These are phyloP conservation scores for Colletotrichum camelliae DNA, from an alignment of 2,329 filamentous ascomycete genomes.

Conservation along the genomic window DNA sequence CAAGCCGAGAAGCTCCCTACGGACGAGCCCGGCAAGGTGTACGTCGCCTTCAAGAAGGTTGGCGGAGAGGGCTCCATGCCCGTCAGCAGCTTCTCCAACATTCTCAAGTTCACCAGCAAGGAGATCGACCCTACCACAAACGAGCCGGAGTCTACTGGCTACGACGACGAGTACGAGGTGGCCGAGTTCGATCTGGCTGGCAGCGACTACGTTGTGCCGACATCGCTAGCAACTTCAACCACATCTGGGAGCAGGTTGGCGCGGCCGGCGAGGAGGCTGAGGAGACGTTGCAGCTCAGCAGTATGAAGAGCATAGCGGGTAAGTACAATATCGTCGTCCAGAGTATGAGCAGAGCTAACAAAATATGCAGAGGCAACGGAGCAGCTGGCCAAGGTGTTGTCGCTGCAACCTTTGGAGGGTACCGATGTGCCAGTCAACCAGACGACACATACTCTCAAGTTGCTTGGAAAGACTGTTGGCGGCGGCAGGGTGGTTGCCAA, in stretches of 20 bases:
- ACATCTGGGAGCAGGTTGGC: constrained; percentile 93
- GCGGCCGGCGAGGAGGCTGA: constrained; percentile 88
- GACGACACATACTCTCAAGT: constrained; percentile 91
- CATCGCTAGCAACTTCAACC: constrained; percentile 92
- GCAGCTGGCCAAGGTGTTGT: constrained; percentile 83
- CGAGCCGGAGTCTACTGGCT: constrained; percentile 89
- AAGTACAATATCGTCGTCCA: constrained; percentile 42
- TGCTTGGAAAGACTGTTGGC: constrained; percentile 92
- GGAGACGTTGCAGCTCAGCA: constrained; percentile 87
- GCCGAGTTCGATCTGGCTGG: constrained; percentile 90
- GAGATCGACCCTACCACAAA: constrained; percentile 95
- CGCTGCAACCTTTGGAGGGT: constrained; percentile 91
- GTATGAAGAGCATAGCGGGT: constrained; percentile 93
- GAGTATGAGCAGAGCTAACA: constrained; percentile 18
- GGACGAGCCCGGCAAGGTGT: constrained; percentile 90
- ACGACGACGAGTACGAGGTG: constrained; percentile 98
- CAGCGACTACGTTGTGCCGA: constrained; percentile 91
- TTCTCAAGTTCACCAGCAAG: constrained; percentile 96
- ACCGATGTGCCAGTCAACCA: constrained; percentile 89
- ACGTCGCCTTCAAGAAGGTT: constrained; percentile 90
- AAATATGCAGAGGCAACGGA: constrained; percentile 82
- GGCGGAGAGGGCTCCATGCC: constrained; percentile 79
- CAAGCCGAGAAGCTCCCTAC: constrained; percentile 82
- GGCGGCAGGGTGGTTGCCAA: constrained; percentile 88
- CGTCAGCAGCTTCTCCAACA: constrained; percentile 83